Base-by-base conservation (phyloP, 306 rosid genomes). In the Boehmeria nivea region DNA sequence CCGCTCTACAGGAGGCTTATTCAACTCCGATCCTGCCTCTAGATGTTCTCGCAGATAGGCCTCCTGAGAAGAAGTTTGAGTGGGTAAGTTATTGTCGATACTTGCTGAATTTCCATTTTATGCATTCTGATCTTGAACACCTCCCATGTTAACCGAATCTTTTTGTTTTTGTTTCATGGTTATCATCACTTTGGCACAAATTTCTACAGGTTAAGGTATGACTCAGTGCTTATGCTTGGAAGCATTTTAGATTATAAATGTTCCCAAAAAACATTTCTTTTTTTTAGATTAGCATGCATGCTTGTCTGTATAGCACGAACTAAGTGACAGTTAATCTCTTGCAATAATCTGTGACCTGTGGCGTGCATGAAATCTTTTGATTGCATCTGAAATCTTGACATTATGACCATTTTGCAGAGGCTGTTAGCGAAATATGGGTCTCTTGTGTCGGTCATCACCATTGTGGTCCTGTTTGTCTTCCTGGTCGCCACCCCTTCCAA, bases 1-100 rank as follows among this genome's bases (percentile, higher is more conserved):
- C 99, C 14, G 83, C 85, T 54, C 62, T 87, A 5, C 99, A 91
- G 95, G 94, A 74, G 75, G 88, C 98, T 42, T 71, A 5, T 47
- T 78, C 98, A 71, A 91, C 89, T 54, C 96, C 98, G 47, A 78
- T 91, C 22, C 72, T 77, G 65, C 98, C 98, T 60, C 66, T 91
- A 43, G 98, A 91, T 75, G 70, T 91, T 67, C 96, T 91, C 26
- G 87, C 98, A 36, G 98, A 91, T 55, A 84, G 84, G 67, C 75
- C 83, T 61, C 87, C 96, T 0, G 95, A 84, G 93, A 82, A 91
- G 82, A 91, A 91, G 83, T 65, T 87, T 44, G 79, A 76, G 65
- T 87, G 66, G 91, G 98, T 91, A 75, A 66, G 86, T 74, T 63
- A 63, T 63, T 61, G 24, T 4, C 46, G 33, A 45, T 28, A 48